Evolutionary conservation across 2,329 filamentous ascomycete genomes (phyloP).

Genomic region (Plectosphaerella plurivora): DNA sequence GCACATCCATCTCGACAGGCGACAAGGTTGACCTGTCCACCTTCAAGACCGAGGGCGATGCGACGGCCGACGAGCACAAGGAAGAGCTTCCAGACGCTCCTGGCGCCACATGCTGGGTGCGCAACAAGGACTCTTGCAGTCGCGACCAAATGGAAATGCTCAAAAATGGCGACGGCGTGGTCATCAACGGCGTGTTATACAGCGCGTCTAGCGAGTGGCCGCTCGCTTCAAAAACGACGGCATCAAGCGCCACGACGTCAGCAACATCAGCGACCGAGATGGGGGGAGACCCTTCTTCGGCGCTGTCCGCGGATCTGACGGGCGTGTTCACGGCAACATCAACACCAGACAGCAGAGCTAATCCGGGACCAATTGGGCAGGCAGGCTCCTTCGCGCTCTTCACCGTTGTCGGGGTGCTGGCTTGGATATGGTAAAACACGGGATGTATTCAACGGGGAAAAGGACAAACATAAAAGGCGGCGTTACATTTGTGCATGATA

Average conservation of each 20-base stretch:
- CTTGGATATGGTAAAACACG: conserved; percentile 13
- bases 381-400: neutral
- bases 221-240: conserved; percentile 20
- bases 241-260: conserved; percentile 28
- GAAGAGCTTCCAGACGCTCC: conserved; percentile 45
- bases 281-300: neutral
- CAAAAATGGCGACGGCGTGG: conserved; percentile 42
- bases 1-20: conserved; percentile 52
- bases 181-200: conserved; percentile 58
- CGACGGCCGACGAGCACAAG: conserved; percentile 48
- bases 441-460: no score
- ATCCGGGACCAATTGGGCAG: no score
- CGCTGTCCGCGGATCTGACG: neutral
- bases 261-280: conserved; percentile 16
- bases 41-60: conserved; percentile 54
- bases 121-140: conserved; percentile 49
- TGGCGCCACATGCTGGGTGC: conserved; percentile 56
- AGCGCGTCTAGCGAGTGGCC: conserved; percentile 35
- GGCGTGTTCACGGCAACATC: conserved; percentile 3
- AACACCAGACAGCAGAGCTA: neutral
- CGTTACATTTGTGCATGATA: no score
- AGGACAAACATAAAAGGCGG: no score
- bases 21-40: conserved; percentile 42
- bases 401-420: neutral
- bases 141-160: conserved; percentile 44